These are phyloP conservation scores for Cucumis melo DNA, from an alignment of 306 rosid genomes.

Conservation along the genomic window DNA sequence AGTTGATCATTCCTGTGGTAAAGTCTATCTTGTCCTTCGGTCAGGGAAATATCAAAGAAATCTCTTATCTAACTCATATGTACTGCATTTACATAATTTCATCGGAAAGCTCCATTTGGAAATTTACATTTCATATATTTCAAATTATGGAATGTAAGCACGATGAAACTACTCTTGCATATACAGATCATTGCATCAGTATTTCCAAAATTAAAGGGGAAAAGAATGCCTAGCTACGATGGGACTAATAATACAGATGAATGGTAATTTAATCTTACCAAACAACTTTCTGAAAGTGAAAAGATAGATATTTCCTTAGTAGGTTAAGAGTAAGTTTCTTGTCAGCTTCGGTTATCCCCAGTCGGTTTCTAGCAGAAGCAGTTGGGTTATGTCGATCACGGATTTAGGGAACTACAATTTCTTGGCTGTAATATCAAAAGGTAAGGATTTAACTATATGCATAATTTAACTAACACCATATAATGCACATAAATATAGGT, in stretches of 20 bases:
- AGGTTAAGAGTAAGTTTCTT: neutral
- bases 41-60: neutral
- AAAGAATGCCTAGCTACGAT: neutral
- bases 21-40: neutral
- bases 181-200: neutral
- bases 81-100: neutral
- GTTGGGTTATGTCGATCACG: neutral
- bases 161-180: neutral
- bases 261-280: neutral
- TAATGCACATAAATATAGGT: neutral
- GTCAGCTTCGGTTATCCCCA: constrained; percentile 1
- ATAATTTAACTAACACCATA: neutral
- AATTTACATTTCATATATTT: constrained; percentile 6
- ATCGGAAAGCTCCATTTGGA: neutral
- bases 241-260: neutral
- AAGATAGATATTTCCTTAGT: neutral
- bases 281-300: neutral
- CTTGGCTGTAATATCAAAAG: neutral
- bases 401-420: neutral
- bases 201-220: neutral
- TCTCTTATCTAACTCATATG: neutral
- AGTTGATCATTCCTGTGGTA: neutral
- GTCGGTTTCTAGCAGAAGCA: neutral
- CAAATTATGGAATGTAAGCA: neutral
- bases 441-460: neutral